Evolutionary conservation across 2,329 filamentous ascomycete species (phyloP), one percentile per base, ranked within the genome.

Genomic region (Alternaria angustiovoidea): DNA sequence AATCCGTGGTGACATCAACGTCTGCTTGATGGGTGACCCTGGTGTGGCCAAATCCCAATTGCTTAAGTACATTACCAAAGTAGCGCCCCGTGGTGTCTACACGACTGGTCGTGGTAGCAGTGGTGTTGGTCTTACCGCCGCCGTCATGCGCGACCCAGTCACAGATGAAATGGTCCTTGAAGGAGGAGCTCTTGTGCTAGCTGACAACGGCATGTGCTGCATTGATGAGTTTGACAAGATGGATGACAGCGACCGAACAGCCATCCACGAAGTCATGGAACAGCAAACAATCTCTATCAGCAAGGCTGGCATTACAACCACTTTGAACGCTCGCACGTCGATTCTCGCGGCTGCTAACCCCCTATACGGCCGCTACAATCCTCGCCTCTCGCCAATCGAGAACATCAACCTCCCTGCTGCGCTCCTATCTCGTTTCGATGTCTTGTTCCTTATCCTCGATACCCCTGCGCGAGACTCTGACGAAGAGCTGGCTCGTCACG

Each of bases 381-480:
- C 95, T 57, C 92, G 93, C 65, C 91, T 99, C 71, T 97, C 94
- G 0, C 95, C 95, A 0, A 94, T 99, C 26, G 95, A 99, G 80
- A 99, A 99, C 80, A 99, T 99, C 81, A 99, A 99, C 80, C 89
- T 99, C 41, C 95, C 95, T n/a, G 95, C 95, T 18, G 95, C 95
- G 20, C 88, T 99, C 20, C 87, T 99, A 55, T 97, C 94, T 61
- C 92, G 95, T 87, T 99, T 99, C 81, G 95, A 99, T 78, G 87
- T 99, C 68, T 87, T 99, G 68, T 99, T 98, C 85, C 85, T 99
- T 47, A 94, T 99, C 72, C 90, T 99, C 60, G 95, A 99, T 82
- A 97, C 93, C 38, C 94, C 95, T 2, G 90, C 89, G 18, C 91
- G 93, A 65, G 95, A 99, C 69, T 86, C 88, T 0, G 95, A 99